phyloP scores from a whole-genome alignment of 371 early-diverging fungal species.

The Synchytrium microbalum region DNA sequence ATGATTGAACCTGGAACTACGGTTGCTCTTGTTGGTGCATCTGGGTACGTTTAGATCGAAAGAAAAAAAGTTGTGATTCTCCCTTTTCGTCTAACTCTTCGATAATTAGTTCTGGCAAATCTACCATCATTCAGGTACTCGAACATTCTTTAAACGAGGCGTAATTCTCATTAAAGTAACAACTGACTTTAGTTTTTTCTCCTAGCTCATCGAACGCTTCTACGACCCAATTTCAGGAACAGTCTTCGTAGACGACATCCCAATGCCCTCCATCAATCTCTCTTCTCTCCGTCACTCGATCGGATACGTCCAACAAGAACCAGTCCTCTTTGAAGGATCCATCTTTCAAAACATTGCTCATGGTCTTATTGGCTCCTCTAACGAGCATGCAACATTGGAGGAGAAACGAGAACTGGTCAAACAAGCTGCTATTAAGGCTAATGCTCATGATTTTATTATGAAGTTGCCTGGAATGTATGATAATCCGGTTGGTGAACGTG shows the following conservation, averaged over 20 bases:
- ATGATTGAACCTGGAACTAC: conserved; percentile 44
- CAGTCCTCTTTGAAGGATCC: conserved; percentile 75
- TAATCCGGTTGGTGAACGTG: conserved; percentile 70
- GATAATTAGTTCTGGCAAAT: conserved; percentile 24
- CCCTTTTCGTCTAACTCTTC: conserved; percentile 17
- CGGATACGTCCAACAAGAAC: conserved; percentile 84
- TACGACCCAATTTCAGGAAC: conserved; percentile 46
- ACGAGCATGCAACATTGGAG: conserved; percentile 31
- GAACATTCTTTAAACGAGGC: too few species aligned
- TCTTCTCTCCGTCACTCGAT: conserved; percentile 63
- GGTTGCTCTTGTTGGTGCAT: conserved; percentile 51
- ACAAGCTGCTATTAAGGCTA: conserved; percentile 55
- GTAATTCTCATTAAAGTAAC: too few species aligned
- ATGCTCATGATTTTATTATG: conserved; percentile 68
- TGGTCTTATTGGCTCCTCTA: conserved; percentile 41
- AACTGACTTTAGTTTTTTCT: too few species aligned
- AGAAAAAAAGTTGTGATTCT: conserved; percentile 13
- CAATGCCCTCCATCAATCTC: conserved; percentile 32
- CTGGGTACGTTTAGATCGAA: conserved; percentile 89
- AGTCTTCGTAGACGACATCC: conserved; percentile 32
- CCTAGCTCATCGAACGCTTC: conserved; percentile 83
- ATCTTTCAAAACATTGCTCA: conserved; percentile 72
- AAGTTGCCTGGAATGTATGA: conserved; percentile 68
- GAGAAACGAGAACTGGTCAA: conserved; percentile 48
- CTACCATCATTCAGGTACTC: conserved; percentile 82